Evolutionary conservation across 352 stramenopile genomes (phyloP).

Genomic region (Pythium plurisporium): DNA sequence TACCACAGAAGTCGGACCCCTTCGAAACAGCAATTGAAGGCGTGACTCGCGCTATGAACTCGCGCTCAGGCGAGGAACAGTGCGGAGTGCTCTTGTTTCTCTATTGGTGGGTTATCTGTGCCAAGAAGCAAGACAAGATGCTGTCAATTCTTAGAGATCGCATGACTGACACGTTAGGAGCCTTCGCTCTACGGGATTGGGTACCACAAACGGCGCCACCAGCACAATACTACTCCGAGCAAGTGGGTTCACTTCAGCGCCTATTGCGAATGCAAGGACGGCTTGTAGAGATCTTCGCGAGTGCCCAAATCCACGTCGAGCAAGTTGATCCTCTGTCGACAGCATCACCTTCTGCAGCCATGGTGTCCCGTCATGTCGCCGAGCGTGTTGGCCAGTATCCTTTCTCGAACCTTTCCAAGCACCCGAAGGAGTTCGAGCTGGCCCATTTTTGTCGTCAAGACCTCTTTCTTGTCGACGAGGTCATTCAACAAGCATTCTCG

Average conservation of each 20-base stretch:
- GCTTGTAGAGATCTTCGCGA: constrained; percentile 46
- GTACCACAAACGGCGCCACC: background rate
- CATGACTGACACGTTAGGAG: constrained; percentile 25
- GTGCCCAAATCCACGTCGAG: constrained; percentile 30
- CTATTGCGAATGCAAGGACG: constrained; percentile 48
- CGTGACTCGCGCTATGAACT: constrained; percentile 27
- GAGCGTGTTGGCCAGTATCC: constrained; percentile 52
- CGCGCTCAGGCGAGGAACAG: constrained; percentile 48
- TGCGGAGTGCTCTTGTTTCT: constrained; percentile 53
- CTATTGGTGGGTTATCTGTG: constrained; percentile 44
- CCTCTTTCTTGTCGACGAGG: constrained; percentile 72
- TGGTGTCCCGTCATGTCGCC: constrained; percentile 54
- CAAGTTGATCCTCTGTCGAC: background rate
- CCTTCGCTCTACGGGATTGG: constrained; percentile 50
- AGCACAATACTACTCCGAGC: constrained; percentile 46
- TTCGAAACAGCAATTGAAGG: constrained; percentile 23
- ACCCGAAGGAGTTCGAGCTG: constrained; percentile 44
- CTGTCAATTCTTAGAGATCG: constrained; percentile 23
- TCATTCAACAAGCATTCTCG: constrained; percentile 51
- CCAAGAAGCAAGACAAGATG: constrained; percentile 22
- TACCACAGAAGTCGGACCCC: constrained; percentile 22
- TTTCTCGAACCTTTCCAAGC: constrained; percentile 32
- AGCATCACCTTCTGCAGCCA: constrained; percentile 26
- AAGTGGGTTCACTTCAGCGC: constrained; percentile 41
- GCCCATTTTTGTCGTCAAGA: constrained; percentile 81